Conservation (phyloP, 257 asterid species). For the Coffea canephora region DNA sequence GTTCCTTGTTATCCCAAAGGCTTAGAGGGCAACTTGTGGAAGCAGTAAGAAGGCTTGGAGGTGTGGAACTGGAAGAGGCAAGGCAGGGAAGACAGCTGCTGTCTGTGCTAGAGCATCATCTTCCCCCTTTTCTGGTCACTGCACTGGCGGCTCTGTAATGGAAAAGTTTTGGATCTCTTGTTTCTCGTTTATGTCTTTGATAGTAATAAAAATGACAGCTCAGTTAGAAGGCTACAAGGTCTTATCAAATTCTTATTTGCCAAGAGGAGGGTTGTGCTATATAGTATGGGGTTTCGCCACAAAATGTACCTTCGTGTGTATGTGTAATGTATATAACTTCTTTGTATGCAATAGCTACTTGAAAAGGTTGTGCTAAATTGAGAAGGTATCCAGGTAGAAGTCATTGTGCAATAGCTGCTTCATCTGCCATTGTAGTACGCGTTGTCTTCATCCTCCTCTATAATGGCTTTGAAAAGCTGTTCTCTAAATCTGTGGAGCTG, state of each 20-base stretch:
- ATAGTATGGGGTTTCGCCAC: slow-evolving; percentile 1
- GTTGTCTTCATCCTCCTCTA: too few relatives aligned
- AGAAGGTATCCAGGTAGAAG: neutral
- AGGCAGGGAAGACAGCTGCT: slow-evolving; percentile 57
- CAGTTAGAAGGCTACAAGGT: slow-evolving; percentile 8
- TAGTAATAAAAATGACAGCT: slow-evolving; percentile 5
- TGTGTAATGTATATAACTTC: neutral
- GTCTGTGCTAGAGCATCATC: slow-evolving; percentile 72
- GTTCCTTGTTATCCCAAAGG: slow-evolving; percentile 63
- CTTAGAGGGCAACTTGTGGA: slow-evolving; percentile 74
- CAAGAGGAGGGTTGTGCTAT: neutral
- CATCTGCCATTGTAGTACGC: too few relatives aligned
- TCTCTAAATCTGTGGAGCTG: too few relatives aligned
- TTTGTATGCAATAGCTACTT: neutral
- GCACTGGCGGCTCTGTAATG: slow-evolving; percentile 29
- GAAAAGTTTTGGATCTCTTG: slow-evolving; percentile 6
- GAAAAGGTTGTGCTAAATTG: neutral
- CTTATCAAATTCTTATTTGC: neutral
- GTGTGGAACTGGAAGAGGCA: slow-evolving; percentile 46
- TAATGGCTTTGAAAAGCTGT: too few relatives aligned
- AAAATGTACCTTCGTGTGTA: neutral
- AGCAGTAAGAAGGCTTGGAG: slow-evolving; percentile 65
- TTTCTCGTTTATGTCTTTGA: neutral
- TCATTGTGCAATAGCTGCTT: too few relatives aligned
- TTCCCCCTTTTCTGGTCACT: slow-evolving; percentile 66